Base-by-base conservation (phyloP, 768 basidiomycete genomes). In the Suillus plorans region DNA sequence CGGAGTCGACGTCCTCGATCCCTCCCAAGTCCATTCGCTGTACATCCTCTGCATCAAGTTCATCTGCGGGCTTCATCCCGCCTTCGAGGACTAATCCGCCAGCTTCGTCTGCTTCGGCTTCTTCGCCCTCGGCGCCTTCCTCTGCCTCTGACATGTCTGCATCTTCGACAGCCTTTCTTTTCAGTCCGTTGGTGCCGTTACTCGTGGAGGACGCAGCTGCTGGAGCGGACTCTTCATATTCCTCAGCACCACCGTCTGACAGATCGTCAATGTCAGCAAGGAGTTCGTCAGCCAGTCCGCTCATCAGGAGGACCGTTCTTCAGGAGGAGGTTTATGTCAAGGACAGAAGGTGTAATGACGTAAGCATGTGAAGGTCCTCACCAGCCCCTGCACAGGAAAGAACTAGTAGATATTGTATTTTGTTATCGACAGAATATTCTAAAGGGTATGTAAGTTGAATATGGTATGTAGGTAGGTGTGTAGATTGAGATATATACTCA, bases 1-100 rank as follows among this genome's bases (percentile, higher is more conserved):
- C 88, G 68, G 89, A 92, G 64, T 81, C 80, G 25, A 99, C 94
- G 76, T 98, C 95, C 71, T 91, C 90, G 60, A 99, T 85, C 34
- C 77, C 81, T 13, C 88, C 88, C 42, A 99, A 80, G 71, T 99
- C 94, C 94, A 98, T 98, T 71, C 89, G 87, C 72, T 95, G 91
- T 37, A 99, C 97, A 65, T 96, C 94, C 69, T 97, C 96, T 36
- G 82, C 89, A 74, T 98, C 95, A 52, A 99, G 81, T 78, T 99
- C 96, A 45, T 98, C 95, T n/a, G 96, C 94, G 16, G 97, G 97
- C 69, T 86, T 87, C 14, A 96, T 81, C 12, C 97, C 97, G 0
- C 95, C 96, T 62, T 92, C 92, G 0, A 92, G 82, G 5, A 94
- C 89, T 16, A 96, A 82, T 0, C 83, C 84, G 7, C 83, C 76